Evolutionary conservation across 148 eudicot species (phyloP).

Genomic region (Nyssa sinensis): DNA sequence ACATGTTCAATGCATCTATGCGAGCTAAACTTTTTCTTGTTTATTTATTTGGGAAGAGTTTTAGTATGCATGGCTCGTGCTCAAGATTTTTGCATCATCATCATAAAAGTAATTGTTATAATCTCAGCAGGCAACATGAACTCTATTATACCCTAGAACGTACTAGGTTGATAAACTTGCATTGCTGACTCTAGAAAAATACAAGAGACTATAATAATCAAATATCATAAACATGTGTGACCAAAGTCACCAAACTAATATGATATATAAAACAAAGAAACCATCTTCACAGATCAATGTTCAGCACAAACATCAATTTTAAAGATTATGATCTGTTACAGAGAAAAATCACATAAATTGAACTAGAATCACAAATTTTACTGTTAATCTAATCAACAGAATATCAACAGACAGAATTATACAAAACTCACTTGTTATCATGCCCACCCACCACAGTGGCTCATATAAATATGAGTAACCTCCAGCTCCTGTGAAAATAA

Average conservation of each 20-base stretch:
- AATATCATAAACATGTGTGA: not conserved
- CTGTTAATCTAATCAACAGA: not conserved
- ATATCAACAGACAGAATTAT: not conserved
- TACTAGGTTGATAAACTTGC: not conserved
- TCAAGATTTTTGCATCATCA: too few relatives aligned
- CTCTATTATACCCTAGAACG: too few relatives aligned
- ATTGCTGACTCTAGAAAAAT: not conserved
- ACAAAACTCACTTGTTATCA: constrained; percentile 68
- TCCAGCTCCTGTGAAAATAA: constrained; percentile 60
- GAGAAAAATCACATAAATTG: not conserved
- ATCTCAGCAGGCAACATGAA: not conserved
- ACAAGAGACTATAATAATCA: not conserved
- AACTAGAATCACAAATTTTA: not conserved
- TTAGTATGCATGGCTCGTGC: too few relatives aligned
- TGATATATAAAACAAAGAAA: not conserved
- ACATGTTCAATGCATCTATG: not conserved
- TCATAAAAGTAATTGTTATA: too few relatives aligned
- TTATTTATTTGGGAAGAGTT: too few relatives aligned
- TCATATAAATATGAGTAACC: constrained; percentile 82
- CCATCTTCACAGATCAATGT: not conserved
- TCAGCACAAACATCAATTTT: not conserved
- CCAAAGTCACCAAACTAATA: not conserved
- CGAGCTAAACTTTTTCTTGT: not conserved
- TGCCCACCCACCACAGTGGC: constrained; percentile 89
- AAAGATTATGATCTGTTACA: not conserved